Conservation (phyloP, 2,329 filamentous ascomycete genomes). For the Salinomyces thailandicus region DNA sequence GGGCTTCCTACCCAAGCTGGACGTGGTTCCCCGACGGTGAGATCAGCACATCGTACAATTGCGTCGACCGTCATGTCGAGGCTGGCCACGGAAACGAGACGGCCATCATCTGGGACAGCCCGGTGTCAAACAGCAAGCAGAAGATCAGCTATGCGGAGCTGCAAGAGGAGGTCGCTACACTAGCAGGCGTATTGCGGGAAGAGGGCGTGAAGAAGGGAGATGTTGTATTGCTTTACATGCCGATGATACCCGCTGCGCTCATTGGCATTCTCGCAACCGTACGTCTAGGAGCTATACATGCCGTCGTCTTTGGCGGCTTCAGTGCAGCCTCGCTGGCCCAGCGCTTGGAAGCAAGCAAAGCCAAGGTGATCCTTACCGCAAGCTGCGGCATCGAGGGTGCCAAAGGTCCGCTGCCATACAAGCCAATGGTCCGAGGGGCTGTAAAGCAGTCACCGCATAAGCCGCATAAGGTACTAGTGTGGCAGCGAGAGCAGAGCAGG, state of each 20-base stretch:
- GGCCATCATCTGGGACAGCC: constrained; percentile 81
- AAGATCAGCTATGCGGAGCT: constrained; percentile 65
- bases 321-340: constrained; percentile 72
- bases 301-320: constrained; percentile 90
- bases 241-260: constrained; percentile 86
- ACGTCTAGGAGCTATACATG: constrained; percentile 76
- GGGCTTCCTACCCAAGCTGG: constrained; percentile 64
- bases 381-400: constrained; percentile 84
- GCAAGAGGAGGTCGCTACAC: constrained; percentile 66
- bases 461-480: constrained; percentile 63
- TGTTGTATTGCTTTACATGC: constrained; percentile 90
- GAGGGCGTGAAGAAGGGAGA: constrained; percentile 75
- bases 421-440: constrained; percentile 64
- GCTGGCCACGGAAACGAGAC: constrained; percentile 61
- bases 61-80: constrained; percentile 77
- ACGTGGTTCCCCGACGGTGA: constrained; percentile 83
- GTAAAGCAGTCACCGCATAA: constrained; percentile 58
- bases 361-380: constrained; percentile 69
- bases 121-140: constrained; percentile 64
- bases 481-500: constrained; percentile 67
- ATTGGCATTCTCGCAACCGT: constrained; percentile 74
- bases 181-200: constrained; percentile 72
- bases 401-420: constrained; percentile 71
- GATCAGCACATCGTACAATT: constrained; percentile 87
- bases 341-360: constrained; percentile 71